Conservation (phyloP, 805 yeast genomes). For the Grigorovia jiainica region DNA sequence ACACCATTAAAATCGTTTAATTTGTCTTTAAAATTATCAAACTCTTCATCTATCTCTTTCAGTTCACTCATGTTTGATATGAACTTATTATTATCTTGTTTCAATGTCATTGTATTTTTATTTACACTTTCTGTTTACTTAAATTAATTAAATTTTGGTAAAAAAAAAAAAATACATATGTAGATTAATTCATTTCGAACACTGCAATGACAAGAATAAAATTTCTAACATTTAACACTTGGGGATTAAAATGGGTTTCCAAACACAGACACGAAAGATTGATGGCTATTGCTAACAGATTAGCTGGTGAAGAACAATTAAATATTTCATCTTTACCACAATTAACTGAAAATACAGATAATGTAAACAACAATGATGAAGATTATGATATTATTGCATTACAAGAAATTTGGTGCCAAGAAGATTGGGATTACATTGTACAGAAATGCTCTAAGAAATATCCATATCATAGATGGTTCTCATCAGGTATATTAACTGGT, state of each 20-base stretch:
- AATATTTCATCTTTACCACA: not conserved
- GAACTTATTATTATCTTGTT: too few relatives aligned
- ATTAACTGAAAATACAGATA: not conserved
- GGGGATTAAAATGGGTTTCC: conserved; percentile 89
- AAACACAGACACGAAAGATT: conserved; percentile 57
- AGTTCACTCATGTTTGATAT: too few relatives aligned
- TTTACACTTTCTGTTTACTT: too few relatives aligned
- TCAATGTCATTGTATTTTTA: too few relatives aligned
- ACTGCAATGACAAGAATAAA: conserved; percentile 24
- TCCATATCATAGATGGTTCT: conserved; percentile 62
- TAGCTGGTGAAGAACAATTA: conserved; percentile 30
- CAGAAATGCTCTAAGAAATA: conserved; percentile 35
- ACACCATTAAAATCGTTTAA: too few relatives aligned
- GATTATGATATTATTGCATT: conserved; percentile 75
- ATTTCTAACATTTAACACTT: conserved; percentile 63
- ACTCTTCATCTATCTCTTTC: too few relatives aligned
- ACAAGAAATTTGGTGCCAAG: conserved; percentile 90
- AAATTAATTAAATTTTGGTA: too few relatives aligned
- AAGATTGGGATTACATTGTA: conserved; percentile 67
- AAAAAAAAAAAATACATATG: not conserved
- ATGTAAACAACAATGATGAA: conserved; percentile 10
- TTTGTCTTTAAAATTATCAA: too few relatives aligned
- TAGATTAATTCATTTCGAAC: not conserved
- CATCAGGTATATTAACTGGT: conserved; percentile 80
- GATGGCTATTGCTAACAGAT: conserved; percentile 58